Base-by-base conservation (phyloP, 495 filamentous ascomycete genomes). In the Trichoderma orchidacearum region DNA sequence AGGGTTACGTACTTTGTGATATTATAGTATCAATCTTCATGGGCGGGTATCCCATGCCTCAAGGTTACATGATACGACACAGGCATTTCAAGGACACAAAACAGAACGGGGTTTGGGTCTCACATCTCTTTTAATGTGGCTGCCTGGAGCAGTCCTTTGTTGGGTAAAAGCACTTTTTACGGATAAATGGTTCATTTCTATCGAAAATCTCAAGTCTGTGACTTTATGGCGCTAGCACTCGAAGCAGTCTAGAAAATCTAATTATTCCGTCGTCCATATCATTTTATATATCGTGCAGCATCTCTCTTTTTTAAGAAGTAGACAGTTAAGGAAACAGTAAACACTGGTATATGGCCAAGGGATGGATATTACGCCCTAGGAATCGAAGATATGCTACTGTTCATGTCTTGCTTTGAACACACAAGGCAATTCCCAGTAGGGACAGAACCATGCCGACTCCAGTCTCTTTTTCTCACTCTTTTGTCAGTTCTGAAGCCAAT, bases 401-500 rank as follows among this genome's bases (percentile, higher is more conserved):
- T 56, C 5, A 41, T 27, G 60, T 72, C 70, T 83, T 83, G 62
- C 80, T 82, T 48, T 87, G 75, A 29, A 96, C 91, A 71, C 91
- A 96, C 41, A 96, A 72, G 18, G 78, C 90, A 67, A 96, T 95
- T 2, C 91, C 91, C 13, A 80, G 80, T 59, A 95, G 63, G 2
- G 91, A 90, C 35, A 95, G 64, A 11, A 72, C 68, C 89, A 96
- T 90, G 29, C 91, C 91, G 61, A 91, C 74, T 87, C 87, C 91
- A 1, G 91, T 96, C 71, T 94, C 87, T 86, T 31, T 27, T 38
- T 17, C 3, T 6, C 21, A n/a, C 34, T 2, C 27, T 51, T 35
- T 57, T 30, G 27, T 23, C 35, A 35, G 17, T 58, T 48, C 58
- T 57, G 62, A 15, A 13, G 21, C 32, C 35, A 28, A 3, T 9